These are phyloP conservation scores for Prinsepia uniflora DNA, from an alignment of 306 rosid species.

Conservation along the genomic window DNA sequence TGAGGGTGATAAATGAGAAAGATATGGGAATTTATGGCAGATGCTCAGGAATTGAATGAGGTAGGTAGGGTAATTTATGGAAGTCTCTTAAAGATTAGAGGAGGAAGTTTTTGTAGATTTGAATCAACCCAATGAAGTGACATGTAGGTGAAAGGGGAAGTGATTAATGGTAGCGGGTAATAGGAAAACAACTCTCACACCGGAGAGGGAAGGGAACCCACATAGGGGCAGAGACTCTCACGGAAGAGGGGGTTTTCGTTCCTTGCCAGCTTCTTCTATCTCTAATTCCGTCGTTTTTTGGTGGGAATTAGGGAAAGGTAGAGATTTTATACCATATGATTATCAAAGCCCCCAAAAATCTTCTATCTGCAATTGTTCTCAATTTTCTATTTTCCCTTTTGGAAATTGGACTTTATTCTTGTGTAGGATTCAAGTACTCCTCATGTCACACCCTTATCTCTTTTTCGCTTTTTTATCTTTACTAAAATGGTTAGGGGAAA, in stretches of 20 bases:
- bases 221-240: too few species aligned
- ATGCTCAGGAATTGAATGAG: too few species aligned
- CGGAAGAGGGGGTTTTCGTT: conserved; percentile 26
- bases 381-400: conserved; percentile 26
- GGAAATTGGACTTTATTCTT: conserved; percentile 27
- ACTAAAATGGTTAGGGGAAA: conserved; percentile 11
- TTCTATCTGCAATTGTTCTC: conserved; percentile 25
- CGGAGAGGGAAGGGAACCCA: conserved; percentile 62
- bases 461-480: conserved; percentile 6
- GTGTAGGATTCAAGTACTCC: conserved; percentile 59
- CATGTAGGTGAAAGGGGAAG: too few species aligned
- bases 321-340: conserved; percentile 1
- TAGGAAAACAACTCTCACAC: too few species aligned
- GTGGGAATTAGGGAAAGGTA: conserved; percentile 16
- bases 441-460: conserved; percentile 31
- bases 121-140: too few species aligned
- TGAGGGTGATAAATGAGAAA: too few species aligned
- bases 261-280: conserved; percentile 23
- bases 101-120: too few species aligned
- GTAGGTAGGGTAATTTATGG: too few species aligned
- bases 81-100: too few species aligned
- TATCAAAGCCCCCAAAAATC: conserved; percentile 20
- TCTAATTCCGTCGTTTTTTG: conserved; percentile 25
- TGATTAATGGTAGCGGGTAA: too few species aligned
- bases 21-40: too few species aligned